Evolutionary conservation across 306 rosid species (phyloP).

Genomic region (Pueraria montana): DNA sequence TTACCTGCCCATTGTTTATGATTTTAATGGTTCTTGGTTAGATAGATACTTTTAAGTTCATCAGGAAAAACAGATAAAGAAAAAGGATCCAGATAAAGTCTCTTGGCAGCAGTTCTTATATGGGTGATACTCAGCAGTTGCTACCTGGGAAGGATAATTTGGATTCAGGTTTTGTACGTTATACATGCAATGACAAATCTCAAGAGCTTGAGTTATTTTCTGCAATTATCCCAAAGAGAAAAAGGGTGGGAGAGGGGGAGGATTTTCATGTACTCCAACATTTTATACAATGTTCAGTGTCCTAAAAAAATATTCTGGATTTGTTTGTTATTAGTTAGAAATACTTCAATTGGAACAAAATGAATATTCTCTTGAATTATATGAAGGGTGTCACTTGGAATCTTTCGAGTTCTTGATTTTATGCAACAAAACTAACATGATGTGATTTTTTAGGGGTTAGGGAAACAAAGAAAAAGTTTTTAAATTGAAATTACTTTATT

Average conservation of each 20-base stretch:
- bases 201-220: constrained; percentile 43
- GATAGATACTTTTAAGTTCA: constrained; percentile 50
- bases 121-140: constrained; percentile 49
- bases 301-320: not conserved
- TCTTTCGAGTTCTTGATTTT: not conserved
- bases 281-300: not conserved
- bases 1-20: constrained; percentile 40
- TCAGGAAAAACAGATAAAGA: constrained; percentile 45
- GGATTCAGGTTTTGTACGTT: constrained; percentile 49
- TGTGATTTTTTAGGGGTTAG: too few relatives aligned
- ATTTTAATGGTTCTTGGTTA: constrained; percentile 44
- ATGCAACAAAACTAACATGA: not conserved
- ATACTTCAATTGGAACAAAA: not conserved
- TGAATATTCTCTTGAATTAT: not conserved
- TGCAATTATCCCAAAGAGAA: not conserved
- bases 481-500: too few relatives aligned
- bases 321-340: not conserved
- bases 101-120: constrained; percentile 39
- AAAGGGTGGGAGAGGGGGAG: not conserved
- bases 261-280: not conserved
- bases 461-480: too few relatives aligned
- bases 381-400: not conserved
- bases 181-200: constrained; percentile 37
- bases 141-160: constrained; percentile 47
- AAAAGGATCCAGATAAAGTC: constrained; percentile 49